Evolutionary conservation across 371 early-diverging fungal species (phyloP).

Genomic region (Mortierella sp.): DNA sequence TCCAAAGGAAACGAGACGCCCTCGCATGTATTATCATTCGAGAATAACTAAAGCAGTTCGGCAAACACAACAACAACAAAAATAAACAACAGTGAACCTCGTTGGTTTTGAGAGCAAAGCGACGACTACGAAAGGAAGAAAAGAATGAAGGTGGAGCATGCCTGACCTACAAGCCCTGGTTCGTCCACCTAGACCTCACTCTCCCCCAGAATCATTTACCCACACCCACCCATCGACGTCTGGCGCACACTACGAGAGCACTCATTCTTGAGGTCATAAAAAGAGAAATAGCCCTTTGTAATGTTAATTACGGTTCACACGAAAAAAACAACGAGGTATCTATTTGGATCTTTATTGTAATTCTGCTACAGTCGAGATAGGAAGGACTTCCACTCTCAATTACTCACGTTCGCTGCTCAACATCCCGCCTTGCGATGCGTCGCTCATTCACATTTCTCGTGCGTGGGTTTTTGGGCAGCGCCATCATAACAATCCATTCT

Average conservation of each 20-base stretch:
- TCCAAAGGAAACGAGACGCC: too few species aligned
- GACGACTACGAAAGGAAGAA: too few species aligned
- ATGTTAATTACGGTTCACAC: background rate
- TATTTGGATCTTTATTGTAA: background rate
- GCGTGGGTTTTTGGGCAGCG: background rate
- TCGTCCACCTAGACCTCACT: too few species aligned
- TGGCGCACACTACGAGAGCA: background rate
- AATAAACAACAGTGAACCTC: too few species aligned
- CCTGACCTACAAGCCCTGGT: too few species aligned
- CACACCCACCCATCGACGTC: background rate
- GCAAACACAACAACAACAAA: too few species aligned
- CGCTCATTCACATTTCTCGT: background rate
- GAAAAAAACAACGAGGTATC: background rate
- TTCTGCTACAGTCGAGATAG: background rate
- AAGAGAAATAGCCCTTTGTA: conserved; percentile 1
- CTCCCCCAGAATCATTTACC: too few species aligned
- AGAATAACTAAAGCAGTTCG: too few species aligned
- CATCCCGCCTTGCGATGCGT: background rate
- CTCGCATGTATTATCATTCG: too few species aligned
- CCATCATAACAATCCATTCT: background rate
- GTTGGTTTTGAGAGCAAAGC: too few species aligned
- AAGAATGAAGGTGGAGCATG: too few species aligned
- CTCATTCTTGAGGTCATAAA: background rate
- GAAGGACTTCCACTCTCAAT: too few species aligned
- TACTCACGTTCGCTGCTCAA: background rate